Evolutionary conservation across 257 asterid species (phyloP).

Genomic region (Lantana camara): DNA sequence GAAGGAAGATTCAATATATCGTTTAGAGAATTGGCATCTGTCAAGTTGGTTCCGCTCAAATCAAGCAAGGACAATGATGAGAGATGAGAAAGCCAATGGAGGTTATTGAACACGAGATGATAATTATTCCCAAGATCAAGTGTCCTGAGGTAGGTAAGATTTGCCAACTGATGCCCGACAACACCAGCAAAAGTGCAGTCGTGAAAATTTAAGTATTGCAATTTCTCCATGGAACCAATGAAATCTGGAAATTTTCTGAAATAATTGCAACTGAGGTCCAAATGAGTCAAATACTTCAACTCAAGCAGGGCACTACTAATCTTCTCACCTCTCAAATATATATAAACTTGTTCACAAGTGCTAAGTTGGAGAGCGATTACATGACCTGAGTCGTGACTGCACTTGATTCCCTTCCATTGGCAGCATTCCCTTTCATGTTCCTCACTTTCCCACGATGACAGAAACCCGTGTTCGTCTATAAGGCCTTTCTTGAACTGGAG

Average conservation of each 20-base stretch:
- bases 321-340: slow-evolving; percentile 27
- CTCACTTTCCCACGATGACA: slow-evolving; percentile 26
- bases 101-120: slow-evolving; percentile 5
- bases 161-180: slow-evolving; percentile 11
- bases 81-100: slow-evolving; percentile 29
- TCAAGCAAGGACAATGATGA: slow-evolving; percentile 15
- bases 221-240: neutral
- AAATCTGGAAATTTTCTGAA: slow-evolving; percentile 23
- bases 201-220: neutral
- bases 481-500: slow-evolving; percentile 24
- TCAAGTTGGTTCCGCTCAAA: neutral
- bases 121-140: slow-evolving; percentile 1
- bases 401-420: slow-evolving; percentile 10
- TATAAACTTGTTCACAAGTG: too few species aligned
- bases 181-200: neutral
- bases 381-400: slow-evolving; percentile 19
- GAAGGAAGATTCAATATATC: slow-evolving; percentile 22
- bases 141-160: slow-evolving; percentile 17
- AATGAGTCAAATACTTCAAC: slow-evolving; percentile 26
- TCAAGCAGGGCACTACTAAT: slow-evolving; percentile 30
- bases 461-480: neutral
- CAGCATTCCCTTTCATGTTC: slow-evolving; percentile 13
- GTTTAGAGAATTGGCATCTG: slow-evolving; percentile 10
- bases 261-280: slow-evolving; percentile 36
- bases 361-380: slow-evolving; percentile 19